phyloP scores from a whole-genome alignment of 257 asterid species.

The Fraxinus anomala region DNA sequence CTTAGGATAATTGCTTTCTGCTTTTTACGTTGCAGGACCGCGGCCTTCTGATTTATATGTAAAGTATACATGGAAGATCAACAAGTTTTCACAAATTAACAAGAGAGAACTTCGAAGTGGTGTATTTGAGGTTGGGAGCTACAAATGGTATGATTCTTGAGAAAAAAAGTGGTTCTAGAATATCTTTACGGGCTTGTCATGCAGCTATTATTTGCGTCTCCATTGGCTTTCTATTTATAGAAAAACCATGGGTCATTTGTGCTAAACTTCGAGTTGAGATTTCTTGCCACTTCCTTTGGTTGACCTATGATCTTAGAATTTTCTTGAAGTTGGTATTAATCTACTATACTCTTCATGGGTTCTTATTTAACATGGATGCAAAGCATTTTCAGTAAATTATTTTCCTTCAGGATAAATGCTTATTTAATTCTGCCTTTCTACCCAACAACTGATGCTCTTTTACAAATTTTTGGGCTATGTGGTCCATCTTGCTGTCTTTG shows the following conservation, averaged over 20 bases:
- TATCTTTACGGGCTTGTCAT: background rate
- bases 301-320: background rate
- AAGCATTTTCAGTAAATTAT: background rate
- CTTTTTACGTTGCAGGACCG: constrained; percentile 42
- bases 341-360: background rate
- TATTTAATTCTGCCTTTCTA: background rate
- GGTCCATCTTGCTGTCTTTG: background rate
- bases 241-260: background rate
- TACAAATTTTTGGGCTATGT: background rate
- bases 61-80: constrained; percentile 60
- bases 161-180: background rate
- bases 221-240: background rate
- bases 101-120: constrained; percentile 62
- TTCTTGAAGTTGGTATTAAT: background rate
- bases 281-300: background rate
- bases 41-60: constrained; percentile 59
- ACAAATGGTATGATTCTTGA: constrained; percentile 48
- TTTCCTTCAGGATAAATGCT: background rate
- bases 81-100: constrained; percentile 55
- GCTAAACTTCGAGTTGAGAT: background rate
- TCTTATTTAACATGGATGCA: background rate
- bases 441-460: background rate
- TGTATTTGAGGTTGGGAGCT: constrained; percentile 67
- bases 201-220: background rate
- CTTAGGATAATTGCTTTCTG: background rate